Conservation (phyloP, 768 basidiomycete species). For the Phylloporus sp. region DNA sequence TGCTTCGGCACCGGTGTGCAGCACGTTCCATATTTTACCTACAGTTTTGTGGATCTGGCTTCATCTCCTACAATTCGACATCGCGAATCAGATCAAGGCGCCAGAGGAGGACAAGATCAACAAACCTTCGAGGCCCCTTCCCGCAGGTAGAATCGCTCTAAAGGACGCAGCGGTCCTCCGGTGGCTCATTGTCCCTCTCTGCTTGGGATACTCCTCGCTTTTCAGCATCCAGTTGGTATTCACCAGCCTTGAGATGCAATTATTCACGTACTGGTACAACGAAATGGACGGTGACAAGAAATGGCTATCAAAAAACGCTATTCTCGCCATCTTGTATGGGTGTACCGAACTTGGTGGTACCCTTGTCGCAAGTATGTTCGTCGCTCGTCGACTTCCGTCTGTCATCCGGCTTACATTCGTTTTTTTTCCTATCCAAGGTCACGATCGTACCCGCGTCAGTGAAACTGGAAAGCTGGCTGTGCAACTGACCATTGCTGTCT, state of each 20-base stretch:
- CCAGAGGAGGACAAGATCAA: slow-evolving; percentile 43
- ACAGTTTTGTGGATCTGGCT: slow-evolving; percentile 42
- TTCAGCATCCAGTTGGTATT: slow-evolving; percentile 32
- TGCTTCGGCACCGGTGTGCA: slow-evolving; percentile 30
- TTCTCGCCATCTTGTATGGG: slow-evolving; percentile 38
- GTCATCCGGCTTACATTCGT: not conserved
- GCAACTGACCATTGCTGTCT: slow-evolving; percentile 35
- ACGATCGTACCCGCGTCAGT: slow-evolving; percentile 23
- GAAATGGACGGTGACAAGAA: slow-evolving; percentile 35
- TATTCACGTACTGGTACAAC: slow-evolving; percentile 36
- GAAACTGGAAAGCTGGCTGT: slow-evolving; percentile 30
- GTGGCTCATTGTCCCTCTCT: slow-evolving; percentile 34
- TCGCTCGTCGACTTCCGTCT: not conserved
- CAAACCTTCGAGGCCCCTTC: slow-evolving; percentile 44
- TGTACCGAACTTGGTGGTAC: slow-evolving; percentile 38
- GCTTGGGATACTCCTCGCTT: slow-evolving; percentile 31
- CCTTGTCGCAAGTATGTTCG: slow-evolving; percentile 34
- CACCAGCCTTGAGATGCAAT: slow-evolving; percentile 32
- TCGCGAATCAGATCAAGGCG: slow-evolving; percentile 41
- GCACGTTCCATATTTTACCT: slow-evolving; percentile 16
- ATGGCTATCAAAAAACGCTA: slow-evolving; percentile 36
- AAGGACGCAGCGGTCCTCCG: slow-evolving; percentile 33
- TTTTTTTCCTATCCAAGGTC: slow-evolving; percentile 11
- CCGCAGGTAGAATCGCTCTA: slow-evolving; percentile 38
- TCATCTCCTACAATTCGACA: slow-evolving; percentile 41